Evolutionary conservation across 2,329 filamentous ascomycete genomes (phyloP).

Genomic region (Leptographium flavum): DNA sequence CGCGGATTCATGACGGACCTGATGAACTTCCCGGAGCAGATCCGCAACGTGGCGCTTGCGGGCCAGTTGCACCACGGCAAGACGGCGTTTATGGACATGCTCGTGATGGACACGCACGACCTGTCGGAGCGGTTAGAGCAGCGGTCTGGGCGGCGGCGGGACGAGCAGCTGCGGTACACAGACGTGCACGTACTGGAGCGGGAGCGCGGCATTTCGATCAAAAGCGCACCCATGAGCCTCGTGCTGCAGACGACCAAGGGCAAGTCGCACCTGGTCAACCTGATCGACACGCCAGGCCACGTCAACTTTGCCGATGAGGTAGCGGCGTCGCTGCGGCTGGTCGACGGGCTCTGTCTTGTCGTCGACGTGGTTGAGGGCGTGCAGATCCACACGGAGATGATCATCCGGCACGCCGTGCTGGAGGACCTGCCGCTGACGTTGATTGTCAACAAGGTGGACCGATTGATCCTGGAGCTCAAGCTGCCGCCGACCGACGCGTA

Average conservation of each 20-base stretch:
- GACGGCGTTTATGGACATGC: conserved; percentile 96
- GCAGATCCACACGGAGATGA: conserved; percentile 93
- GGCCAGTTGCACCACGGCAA: conserved; percentile 96
- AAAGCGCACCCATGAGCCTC: conserved; percentile 86
- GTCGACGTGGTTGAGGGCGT: conserved; percentile 98
- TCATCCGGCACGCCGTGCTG: conserved; percentile 88
- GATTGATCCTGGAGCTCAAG: conserved; percentile 85
- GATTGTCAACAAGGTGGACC: conserved; percentile 94
- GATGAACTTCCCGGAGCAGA: conserved; percentile 92
- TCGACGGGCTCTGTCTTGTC: conserved; percentile 82
- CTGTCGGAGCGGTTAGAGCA: conserved; percentile 66
- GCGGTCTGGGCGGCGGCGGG: conserved; percentile 64
- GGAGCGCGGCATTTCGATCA: conserved; percentile 81
- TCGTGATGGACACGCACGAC: conserved; percentile 90
- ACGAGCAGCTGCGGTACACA: conserved; percentile 89
- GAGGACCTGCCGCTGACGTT: conserved; percentile 81
- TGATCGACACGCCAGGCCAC: conserved; percentile 91
- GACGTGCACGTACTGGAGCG: conserved; percentile 83
- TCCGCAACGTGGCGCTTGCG: conserved; percentile 79
- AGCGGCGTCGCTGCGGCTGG: conserved; percentile 70
- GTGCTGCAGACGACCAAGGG: conserved; percentile 77
- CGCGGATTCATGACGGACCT: conserved; percentile 88
- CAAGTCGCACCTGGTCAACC: conserved; percentile 90
- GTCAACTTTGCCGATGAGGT: conserved; percentile 99
- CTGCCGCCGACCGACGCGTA: conserved; percentile 91